Conservation (phyloP, 208 protist genomes). For the Jaenimonas drosophilae region DNA sequence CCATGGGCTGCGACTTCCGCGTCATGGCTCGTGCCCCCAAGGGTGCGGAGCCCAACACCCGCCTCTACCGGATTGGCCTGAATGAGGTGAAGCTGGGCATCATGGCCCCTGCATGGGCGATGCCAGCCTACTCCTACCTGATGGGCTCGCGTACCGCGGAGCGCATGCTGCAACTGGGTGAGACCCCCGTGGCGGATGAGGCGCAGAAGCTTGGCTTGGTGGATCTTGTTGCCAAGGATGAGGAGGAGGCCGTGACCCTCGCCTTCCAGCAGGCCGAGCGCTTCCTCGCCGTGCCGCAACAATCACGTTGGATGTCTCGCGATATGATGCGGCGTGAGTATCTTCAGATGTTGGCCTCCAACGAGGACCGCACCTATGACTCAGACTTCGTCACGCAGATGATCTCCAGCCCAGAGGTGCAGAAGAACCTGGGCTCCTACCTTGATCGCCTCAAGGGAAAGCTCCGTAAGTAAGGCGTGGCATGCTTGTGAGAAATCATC, state of each 20-base stretch:
- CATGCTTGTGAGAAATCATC: no score
- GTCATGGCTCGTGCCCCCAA: slow-evolving; percentile 57
- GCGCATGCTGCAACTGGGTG: slow-evolving; percentile 68
- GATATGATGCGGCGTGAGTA: slow-evolving; percentile 77
- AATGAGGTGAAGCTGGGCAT: slow-evolving; percentile 78
- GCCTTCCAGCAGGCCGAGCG: slow-evolving; percentile 43
- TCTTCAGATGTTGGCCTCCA: slow-evolving; percentile 51
- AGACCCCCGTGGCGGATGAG: slow-evolving; percentile 55
- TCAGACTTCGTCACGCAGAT: slow-evolving; percentile 68
- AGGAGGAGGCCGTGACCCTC: slow-evolving; percentile 25
- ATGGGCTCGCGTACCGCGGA: slow-evolving; percentile 53
- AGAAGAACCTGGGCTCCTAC: slow-evolving; percentile 50
- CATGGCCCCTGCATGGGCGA: slow-evolving; percentile 55
- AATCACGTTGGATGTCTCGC: slow-evolving; percentile 69
- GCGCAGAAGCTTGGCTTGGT: slow-evolving; percentile 52
- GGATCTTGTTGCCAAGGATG: slow-evolving; percentile 45
- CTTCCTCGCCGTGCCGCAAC: slow-evolving; percentile 52
- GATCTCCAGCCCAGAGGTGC: slow-evolving; percentile 56
- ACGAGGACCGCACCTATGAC: slow-evolving; percentile 76
- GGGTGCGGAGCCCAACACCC: slow-evolving; percentile 15
- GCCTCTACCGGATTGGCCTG: slow-evolving; percentile 67
- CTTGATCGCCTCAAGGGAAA: slow-evolving; percentile 42
- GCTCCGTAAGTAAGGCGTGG: slow-evolving; percentile 40
- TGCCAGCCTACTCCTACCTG: slow-evolving; percentile 60
- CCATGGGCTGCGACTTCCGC: slow-evolving; percentile 71